phyloP scores from a whole-genome alignment of 169 alveolate genomes.

The Babesia bigemina region DNA sequence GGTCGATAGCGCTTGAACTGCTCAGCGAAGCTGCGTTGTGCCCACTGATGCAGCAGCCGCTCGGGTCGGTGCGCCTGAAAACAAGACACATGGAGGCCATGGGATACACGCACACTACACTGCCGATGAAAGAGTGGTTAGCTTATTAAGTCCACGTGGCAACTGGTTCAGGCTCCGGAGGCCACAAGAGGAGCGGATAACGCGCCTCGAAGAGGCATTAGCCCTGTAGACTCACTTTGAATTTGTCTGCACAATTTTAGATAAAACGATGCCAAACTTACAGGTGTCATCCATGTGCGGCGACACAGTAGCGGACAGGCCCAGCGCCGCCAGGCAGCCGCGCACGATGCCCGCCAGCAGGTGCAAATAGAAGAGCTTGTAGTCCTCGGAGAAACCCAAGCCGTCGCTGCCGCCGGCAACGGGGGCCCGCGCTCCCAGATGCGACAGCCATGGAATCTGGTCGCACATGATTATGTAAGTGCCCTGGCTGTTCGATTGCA shows the following conservation, averaged over 20 bases:
- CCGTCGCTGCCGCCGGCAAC: background rate
- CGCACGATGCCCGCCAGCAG: conserved; percentile 53
- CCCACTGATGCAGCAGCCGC: conserved; percentile 48
- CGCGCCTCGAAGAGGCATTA: conserved; percentile 10
- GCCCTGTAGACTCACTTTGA: conserved; percentile 37
- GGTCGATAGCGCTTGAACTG: conserved; percentile 32
- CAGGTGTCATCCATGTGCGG: conserved; percentile 41
- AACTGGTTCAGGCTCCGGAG: conserved; percentile 32
- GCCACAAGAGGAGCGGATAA: conserved; percentile 13
- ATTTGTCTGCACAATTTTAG: conserved; percentile 33
- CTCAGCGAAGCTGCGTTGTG: conserved; percentile 54
- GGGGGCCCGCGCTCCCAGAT: conserved; percentile 12
- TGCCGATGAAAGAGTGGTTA: conserved; percentile 50
- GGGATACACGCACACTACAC: conserved; percentile 42
- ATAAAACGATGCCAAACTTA: background rate
- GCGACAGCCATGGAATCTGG: conserved; percentile 51
- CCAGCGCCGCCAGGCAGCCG: conserved; percentile 67
- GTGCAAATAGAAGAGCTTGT: conserved; percentile 46
- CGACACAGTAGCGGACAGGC: conserved; percentile 49
- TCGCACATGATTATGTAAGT: conserved; percentile 47
- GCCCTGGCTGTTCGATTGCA: conserved; percentile 69
- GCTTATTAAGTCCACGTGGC: background rate
- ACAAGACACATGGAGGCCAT: conserved; percentile 46
- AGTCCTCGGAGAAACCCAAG: background rate
- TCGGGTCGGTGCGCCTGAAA: conserved; percentile 49